Conservation (phyloP, 768 basidiomycete genomes). For the Naganishia onofrii region DNA sequence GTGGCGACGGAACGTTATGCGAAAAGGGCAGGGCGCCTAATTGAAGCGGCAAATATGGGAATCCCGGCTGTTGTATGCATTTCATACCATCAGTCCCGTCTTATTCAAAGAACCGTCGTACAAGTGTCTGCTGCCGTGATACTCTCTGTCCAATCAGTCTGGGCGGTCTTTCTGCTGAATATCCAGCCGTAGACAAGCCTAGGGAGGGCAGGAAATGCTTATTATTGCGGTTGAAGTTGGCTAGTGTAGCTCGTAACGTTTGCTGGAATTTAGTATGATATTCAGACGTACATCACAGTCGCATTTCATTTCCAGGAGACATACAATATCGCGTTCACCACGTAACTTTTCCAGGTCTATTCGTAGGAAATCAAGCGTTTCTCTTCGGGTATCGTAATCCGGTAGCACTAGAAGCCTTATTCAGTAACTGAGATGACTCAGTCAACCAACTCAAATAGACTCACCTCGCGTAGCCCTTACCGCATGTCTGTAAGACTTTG, state of each 20-base stretch:
- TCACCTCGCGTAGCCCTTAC: constrained; percentile 47
- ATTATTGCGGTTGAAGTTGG: constrained; percentile 42
- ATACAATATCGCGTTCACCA: constrained; percentile 41
- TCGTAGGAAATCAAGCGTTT: constrained; percentile 48
- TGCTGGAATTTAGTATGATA: constrained; percentile 30
- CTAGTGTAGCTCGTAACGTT: constrained; percentile 39
- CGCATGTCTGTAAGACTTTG: constrained; percentile 46
- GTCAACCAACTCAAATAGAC: constrained; percentile 12
- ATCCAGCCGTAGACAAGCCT: constrained; percentile 38
- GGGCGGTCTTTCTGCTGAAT: constrained; percentile 4
- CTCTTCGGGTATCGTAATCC: constrained; percentile 42
- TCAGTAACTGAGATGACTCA: neutral
- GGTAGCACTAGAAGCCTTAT: constrained; percentile 39
- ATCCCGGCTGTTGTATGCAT: neutral
- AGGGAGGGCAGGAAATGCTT: constrained; percentile 45
- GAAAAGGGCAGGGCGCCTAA: constrained; percentile 60
- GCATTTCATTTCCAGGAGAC: constrained; percentile 13
- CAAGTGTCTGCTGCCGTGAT: constrained; percentile 16
- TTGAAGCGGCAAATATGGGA: neutral
- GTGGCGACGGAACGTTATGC: constrained; percentile 82
- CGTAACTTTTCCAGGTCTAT: constrained; percentile 45
- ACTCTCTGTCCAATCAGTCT: constrained; percentile 22
- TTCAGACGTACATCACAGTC: neutral
- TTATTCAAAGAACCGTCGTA: constrained; percentile 23
- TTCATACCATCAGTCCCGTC: no score